These are phyloP conservation scores for Heliamphora pulchella DNA, from an alignment of 179 eudicot species.

Conservation along the genomic window DNA sequence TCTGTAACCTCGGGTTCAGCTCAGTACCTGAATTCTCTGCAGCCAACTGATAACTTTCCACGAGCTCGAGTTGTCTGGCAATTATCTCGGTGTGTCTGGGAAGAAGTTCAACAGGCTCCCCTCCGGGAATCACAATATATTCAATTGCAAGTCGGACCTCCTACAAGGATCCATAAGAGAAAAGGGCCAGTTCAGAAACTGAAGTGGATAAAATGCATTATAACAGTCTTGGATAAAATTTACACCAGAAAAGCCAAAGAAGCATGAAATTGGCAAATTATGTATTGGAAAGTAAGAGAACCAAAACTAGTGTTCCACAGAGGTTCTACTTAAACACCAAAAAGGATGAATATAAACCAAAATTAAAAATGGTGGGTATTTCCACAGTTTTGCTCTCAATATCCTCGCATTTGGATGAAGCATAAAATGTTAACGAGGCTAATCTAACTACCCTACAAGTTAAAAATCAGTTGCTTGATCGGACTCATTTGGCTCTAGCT, in stretches of 20 bases:
- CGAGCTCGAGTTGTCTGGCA: slow-evolving; percentile 87
- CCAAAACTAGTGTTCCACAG: neutral
- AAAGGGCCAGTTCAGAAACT: neutral
- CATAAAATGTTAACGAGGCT: neutral
- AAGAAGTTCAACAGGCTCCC: slow-evolving; percentile 94
- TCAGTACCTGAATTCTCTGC: slow-evolving; percentile 91
- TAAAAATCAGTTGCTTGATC: neutral
- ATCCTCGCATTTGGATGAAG: neutral
- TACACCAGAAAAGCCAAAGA: neutral
- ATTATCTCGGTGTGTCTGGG: slow-evolving; percentile 86
- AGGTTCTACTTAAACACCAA: neutral
- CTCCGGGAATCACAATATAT: slow-evolving; percentile 95
- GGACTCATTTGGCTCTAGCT: no score
- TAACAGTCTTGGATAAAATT: neutral
- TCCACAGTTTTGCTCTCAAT: neutral
- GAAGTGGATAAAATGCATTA: neutral
- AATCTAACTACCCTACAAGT: neutral
- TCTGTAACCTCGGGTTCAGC: slow-evolving; percentile 77
- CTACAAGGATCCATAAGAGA: slow-evolving; percentile 25
- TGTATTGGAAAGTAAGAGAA: neutral
- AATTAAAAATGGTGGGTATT: neutral
- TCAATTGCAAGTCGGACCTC: slow-evolving; percentile 96
- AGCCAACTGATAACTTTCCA: slow-evolving; percentile 83
- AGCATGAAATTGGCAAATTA: neutral
- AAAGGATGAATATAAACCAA: neutral